A percentile compares a stretch with the other conserved stretches of the same genome.
Conservation (phyloP, 495 filamentous ascomycete genomes). For the Niebla homalea region DNA sequence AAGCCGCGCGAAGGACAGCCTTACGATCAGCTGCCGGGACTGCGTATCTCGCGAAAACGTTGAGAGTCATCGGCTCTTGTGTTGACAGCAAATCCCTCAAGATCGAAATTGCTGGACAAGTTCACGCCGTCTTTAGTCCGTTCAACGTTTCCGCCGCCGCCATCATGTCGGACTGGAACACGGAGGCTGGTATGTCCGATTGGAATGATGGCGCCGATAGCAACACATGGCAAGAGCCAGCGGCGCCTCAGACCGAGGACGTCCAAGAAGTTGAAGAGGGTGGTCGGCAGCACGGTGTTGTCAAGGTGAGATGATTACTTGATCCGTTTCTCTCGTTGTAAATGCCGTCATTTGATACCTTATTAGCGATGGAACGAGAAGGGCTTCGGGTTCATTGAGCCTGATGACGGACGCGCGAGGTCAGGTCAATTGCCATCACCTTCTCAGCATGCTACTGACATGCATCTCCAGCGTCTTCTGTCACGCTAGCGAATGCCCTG, state of each 20-base stretch:
- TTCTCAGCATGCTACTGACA: background rate
- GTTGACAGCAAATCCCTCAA: too few relatives aligned
- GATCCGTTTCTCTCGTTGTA: background rate
- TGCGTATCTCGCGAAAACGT: too few relatives aligned
- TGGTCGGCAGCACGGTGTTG: background rate
- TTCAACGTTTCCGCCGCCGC: too few relatives aligned
- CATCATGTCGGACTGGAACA: background rate
- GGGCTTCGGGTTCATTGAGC: slow-evolving; percentile 10
- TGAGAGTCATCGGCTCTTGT: too few relatives aligned
- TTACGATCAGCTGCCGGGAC: too few relatives aligned
- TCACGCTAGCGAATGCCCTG: background rate
- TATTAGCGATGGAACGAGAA: slow-evolving; percentile 8
- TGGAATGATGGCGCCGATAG: background rate
- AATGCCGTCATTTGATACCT: background rate
- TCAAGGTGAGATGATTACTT: background rate
- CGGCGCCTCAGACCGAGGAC: background rate
- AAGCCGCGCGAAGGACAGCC: too few relatives aligned
- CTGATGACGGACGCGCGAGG: background rate
- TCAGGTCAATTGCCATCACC: background rate
- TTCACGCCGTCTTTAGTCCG: too few relatives aligned
- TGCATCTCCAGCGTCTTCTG: slow-evolving; percentile 4
- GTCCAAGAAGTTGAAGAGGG: background rate
- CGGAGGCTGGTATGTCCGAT: too few relatives aligned
- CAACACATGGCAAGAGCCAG: background rate
- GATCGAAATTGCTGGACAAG: too few relatives aligned